Evolutionary conservation across 140 eudicot genomes (phyloP), one percentile per base, ranked within the genome.

Genomic region (Flaveria floridana): DNA sequence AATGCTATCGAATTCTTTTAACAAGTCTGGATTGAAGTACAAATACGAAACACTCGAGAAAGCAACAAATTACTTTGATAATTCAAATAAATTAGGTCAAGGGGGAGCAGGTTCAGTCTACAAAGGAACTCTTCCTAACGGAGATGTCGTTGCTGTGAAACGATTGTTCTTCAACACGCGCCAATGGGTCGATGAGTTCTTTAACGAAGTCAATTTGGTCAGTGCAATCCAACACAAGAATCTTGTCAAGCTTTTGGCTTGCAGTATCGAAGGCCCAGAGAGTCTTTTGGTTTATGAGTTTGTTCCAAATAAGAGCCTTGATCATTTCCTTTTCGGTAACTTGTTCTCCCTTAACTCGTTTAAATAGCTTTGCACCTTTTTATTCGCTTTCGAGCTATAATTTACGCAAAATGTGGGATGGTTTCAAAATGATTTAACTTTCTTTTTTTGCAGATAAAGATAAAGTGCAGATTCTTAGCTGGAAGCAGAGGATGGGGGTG

Each of bases 261-360:
- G 96, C 44, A 89, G 98, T 86, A 89, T 92, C 51, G 98, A 89
- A 83, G 95, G 96, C 2, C 90, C 96, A 18, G 98, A 92, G 69
- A 92, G 95, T 75, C 89, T 92, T 63, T 83, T 92, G 76, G 98
- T 92, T 25, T 89, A 92, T 65, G 95, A 92, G 76, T 92, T 61
- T 68, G 95, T 92, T 52, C 89, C 93, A 18, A 92, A 92, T 71
- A 85, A 82, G 81, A 92, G 92, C 85, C 95, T 89, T 14, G 96
- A 92, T 80, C 91, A 85, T 34, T 80, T 73, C 75, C 84, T 91
- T 47, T 89, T 87, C 34, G 94, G 97, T 89, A 82, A 67, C 30
- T 81, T 52, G 26, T 2, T 41, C 12, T 16, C 67, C 56, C 0
- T 23, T 14, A 14, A 63, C 12, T 6, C 6, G 2, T 14, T 26